phyloP scores from a whole-genome alignment of 805 yeast genomes.

The Saccharomycopsis malanga region DNA sequence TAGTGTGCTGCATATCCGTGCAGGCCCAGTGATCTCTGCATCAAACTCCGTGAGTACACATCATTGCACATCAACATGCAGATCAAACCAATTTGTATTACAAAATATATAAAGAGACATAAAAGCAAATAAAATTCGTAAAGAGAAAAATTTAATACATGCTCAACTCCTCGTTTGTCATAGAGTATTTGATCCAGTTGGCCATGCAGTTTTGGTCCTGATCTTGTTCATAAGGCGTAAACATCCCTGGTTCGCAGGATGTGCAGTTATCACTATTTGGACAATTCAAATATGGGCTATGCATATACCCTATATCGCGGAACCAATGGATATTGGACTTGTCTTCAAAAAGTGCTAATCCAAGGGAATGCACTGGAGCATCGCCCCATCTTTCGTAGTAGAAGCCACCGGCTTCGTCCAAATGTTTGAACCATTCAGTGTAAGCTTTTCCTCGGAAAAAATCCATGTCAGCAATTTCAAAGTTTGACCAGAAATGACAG shows the following conservation, averaged over 20 bases:
- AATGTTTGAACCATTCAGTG: constrained; percentile 48
- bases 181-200: constrained; percentile 51
- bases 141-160: constrained; percentile 1
- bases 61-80: no score
- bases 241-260: constrained; percentile 47
- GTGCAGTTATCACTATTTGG: constrained; percentile 50
- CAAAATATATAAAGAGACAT: neutral
- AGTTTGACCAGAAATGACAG: constrained; percentile 88
- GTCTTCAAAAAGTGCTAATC: constrained; percentile 64
- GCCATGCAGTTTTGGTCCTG: constrained; percentile 68
- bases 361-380: constrained; percentile 82
- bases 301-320: constrained; percentile 72
- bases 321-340: constrained; percentile 73
- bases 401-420: constrained; percentile 72
- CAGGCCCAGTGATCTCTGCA: no score
- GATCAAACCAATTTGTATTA: neutral
- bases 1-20: no score
- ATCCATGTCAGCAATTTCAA: constrained; percentile 79
- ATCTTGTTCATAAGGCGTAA: constrained; percentile 44
- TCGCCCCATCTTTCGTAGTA: constrained; percentile 93
- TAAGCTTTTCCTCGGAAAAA: constrained; percentile 66
- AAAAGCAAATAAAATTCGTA: no score
- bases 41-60: no score
- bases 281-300: constrained; percentile 68
- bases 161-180: constrained; percentile 27